Evolutionary conservation across 257 asterid genomes (phyloP).

Genomic region (Solanum lycopersicoides): DNA sequence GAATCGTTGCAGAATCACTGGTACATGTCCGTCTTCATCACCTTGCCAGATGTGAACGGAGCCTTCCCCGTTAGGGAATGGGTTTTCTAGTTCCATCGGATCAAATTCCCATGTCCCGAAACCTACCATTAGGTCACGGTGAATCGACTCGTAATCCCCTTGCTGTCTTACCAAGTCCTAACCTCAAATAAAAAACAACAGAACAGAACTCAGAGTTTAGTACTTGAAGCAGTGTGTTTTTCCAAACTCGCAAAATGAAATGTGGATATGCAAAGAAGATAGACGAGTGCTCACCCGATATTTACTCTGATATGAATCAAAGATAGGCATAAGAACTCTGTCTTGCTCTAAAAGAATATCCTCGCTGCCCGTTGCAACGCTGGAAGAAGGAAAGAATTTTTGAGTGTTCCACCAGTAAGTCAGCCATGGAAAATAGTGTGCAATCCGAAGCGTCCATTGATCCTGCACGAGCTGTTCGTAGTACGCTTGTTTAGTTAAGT

Average conservation of each 20-base stretch:
- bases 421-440: constrained; percentile 78
- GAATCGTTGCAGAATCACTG: constrained; percentile 53
- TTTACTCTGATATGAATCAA: neutral
- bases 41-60: constrained; percentile 84
- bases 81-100: constrained; percentile 59
- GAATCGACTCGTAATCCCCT: constrained; percentile 61
- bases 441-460: constrained; percentile 76
- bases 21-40: constrained; percentile 62
- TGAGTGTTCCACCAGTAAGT: constrained; percentile 95
- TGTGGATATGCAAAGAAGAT: neutral
- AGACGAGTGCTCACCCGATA: constrained; percentile 4
- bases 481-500: constrained; percentile 49
- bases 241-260: neutral
- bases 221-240: neutral
- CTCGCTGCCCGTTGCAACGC: constrained; percentile 22
- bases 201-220: neutral
- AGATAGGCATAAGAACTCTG: constrained; percentile 30
- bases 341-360: constrained; percentile 40
- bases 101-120: constrained; percentile 84
- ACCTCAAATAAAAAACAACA: neutral
- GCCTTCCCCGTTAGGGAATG: constrained; percentile 44
- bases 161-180: constrained; percentile 55
- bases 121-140: constrained; percentile 60
- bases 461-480: constrained; percentile 35
- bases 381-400: constrained; percentile 39